These are phyloP conservation scores for Hibiscus mutabilis DNA, from an alignment of 345 rosid species.

Conservation along the genomic window DNA sequence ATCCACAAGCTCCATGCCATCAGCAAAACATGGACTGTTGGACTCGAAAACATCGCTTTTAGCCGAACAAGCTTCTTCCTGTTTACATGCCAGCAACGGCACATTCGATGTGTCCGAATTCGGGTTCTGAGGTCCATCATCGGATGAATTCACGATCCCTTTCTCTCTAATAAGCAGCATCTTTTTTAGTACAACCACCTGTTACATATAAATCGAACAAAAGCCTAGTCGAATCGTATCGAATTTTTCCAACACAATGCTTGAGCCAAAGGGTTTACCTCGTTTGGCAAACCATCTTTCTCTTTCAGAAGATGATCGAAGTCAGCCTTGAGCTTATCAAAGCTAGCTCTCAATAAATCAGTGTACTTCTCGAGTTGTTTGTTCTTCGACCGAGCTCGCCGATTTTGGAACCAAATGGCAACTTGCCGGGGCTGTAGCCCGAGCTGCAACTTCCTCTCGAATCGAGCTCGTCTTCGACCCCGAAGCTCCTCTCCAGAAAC, in stretches of 20 bases:
- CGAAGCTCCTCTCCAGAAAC: slow-evolving; percentile 61
- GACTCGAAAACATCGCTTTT: slow-evolving; percentile 45
- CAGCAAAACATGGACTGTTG: slow-evolving; percentile 29
- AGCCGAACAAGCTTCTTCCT: slow-evolving; percentile 38
- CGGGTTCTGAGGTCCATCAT: slow-evolving; percentile 11
- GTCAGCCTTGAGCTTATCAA: slow-evolving; percentile 51
- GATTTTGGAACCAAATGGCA: slow-evolving; percentile 76
- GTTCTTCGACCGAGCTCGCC: slow-evolving; percentile 63
- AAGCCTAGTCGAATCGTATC: not conserved
- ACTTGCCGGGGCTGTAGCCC: slow-evolving; percentile 76
- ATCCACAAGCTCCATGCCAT: slow-evolving; percentile 30
- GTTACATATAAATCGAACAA: slow-evolving; percentile 7
- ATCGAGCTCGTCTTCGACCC: slow-evolving; percentile 62
- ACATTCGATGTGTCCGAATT: not conserved
- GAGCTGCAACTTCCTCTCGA: slow-evolving; percentile 55
- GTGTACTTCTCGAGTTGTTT: slow-evolving; percentile 63
- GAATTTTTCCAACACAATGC: not conserved
- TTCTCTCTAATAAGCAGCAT: slow-evolving; percentile 28
- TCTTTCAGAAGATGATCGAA: slow-evolving; percentile 41
- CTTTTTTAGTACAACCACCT: slow-evolving; percentile 45
- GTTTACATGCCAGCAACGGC: slow-evolving; percentile 18
- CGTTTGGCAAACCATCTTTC: slow-evolving; percentile 35
- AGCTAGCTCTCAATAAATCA: slow-evolving; percentile 39
- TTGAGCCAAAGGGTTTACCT: slow-evolving; percentile 33
- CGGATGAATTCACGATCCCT: slow-evolving; percentile 9